Percentiles rank a stretch among this genome's conserved stretches.
Conservation (phyloP, 495 filamentous ascomycete genomes). For the Hypoxylon crocopeplum region DNA sequence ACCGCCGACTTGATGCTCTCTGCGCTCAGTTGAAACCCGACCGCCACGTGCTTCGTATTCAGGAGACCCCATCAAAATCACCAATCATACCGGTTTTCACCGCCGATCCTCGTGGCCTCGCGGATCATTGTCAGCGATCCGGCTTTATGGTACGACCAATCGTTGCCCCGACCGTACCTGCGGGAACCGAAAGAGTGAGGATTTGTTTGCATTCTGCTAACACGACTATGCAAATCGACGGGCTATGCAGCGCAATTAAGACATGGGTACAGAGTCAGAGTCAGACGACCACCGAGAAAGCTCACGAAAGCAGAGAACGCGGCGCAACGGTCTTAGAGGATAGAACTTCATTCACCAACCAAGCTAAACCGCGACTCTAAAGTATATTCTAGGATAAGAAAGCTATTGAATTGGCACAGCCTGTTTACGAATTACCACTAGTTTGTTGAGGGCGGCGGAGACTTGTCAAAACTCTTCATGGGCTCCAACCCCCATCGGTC, state of each 20-base stretch:
- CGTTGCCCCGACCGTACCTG: conserved; percentile 62
- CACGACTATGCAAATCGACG: conserved; percentile 51
- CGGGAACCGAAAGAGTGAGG: conserved; percentile 57
- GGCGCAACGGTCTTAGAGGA: neutral
- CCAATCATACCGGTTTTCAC: conserved; percentile 55
- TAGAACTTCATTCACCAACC: conserved; percentile 2
- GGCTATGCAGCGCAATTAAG: conserved; percentile 49
- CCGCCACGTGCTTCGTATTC: conserved; percentile 32
- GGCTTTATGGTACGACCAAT: conserved; percentile 62
- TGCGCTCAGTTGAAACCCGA: conserved; percentile 14
- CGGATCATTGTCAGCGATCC: conserved; percentile 54
- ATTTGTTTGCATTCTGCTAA: conserved; percentile 64
- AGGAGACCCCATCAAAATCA: conserved; percentile 35
- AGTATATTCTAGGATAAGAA: neutral
- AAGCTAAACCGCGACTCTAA: conserved; percentile 22
- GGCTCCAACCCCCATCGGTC: conserved; percentile 76
- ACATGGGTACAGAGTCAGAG: conserved; percentile 44
- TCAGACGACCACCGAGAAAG: neutral
- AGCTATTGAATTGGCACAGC: neutral
- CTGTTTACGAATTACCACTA: neutral
- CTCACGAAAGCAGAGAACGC: neutral
- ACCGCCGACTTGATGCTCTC: conserved; percentile 27
- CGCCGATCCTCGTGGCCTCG: conserved; percentile 54
- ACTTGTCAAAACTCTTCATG: conserved; percentile 52
- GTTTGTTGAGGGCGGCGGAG: conserved; percentile 10